Percentiles rank a stretch among this genome's conserved stretches.
These are phyloP conservation scores for Jatropha podagrica DNA, from an alignment of 441 rosid genomes.

Conservation along the genomic window DNA sequence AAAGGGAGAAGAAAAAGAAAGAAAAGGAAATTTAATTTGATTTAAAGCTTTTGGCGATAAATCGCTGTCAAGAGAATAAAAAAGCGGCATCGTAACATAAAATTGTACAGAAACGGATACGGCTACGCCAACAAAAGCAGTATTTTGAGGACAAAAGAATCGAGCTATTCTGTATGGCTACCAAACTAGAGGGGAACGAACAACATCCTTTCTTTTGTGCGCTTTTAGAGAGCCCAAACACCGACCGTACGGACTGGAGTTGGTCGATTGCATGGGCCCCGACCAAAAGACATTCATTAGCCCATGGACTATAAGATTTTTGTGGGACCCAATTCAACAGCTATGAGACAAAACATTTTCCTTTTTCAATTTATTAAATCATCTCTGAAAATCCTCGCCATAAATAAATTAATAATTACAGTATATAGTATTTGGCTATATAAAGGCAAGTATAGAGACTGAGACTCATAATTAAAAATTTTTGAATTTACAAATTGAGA, in stretches of 20 bases:
- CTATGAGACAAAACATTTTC: too few relatives aligned
- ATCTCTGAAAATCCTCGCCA: too few relatives aligned
- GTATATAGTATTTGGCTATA: too few relatives aligned
- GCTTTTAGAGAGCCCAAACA: not conserved
- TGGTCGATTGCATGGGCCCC: constrained; percentile 25
- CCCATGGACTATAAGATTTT: constrained; percentile 16
- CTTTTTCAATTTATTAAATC: too few relatives aligned
- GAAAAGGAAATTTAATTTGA: too few relatives aligned
- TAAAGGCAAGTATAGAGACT: too few relatives aligned
- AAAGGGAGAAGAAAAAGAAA: too few relatives aligned
- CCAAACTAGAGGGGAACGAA: not conserved
- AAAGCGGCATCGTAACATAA: not conserved
- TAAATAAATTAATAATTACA: too few relatives aligned
- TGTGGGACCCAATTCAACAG: constrained; percentile 16
- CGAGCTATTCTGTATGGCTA: not conserved
- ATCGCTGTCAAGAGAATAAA: not conserved
- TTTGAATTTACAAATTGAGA: too few relatives aligned
- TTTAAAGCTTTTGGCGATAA: too few relatives aligned
- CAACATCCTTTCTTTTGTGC: too few relatives aligned
- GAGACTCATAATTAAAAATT: too few relatives aligned
- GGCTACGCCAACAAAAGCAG: not conserved
- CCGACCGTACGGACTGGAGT: constrained; percentile 14
- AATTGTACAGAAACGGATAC: not conserved
- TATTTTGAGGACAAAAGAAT: not conserved
- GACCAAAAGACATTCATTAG: not conserved